A percentile compares a stretch with the other conserved stretches of the same genome.
Evolutionary conservation across 495 filamentous ascomycete species (phyloP).

Genomic region (Annulohypoxylon maeteangense): DNA sequence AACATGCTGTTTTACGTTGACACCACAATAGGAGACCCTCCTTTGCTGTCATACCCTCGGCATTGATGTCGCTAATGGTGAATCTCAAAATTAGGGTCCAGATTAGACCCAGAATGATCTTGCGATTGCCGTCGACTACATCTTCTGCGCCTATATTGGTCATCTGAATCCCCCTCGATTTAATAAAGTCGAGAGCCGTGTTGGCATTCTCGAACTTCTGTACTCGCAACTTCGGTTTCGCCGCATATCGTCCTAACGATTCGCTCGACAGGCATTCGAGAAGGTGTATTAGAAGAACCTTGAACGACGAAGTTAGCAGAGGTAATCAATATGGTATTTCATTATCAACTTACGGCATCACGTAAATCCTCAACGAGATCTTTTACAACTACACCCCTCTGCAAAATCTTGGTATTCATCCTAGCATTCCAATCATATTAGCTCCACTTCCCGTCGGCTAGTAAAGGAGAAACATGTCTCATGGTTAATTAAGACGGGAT

Average conservation of each 20-base stretch:
- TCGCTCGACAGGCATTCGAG: slow-evolving; percentile 94
- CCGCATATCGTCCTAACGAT: slow-evolving; percentile 94
- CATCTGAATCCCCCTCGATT: slow-evolving; percentile 89
- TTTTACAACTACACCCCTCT: slow-evolving; percentile 76
- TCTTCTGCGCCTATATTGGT: slow-evolving; percentile 99
- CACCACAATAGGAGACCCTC: slow-evolving; percentile 96
- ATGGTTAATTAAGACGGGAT: slow-evolving; percentile 6
- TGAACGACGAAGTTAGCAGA: slow-evolving; percentile 11
- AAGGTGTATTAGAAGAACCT: slow-evolving; percentile 95
- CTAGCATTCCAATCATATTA: slow-evolving; percentile 56
- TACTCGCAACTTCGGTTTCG: slow-evolving; percentile 93
- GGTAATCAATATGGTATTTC: not conserved
- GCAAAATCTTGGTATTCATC: slow-evolving; percentile 94
- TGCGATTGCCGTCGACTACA: slow-evolving; percentile 96
- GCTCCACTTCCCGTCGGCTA: slow-evolving; percentile 36
- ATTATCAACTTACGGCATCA: slow-evolving; percentile 77
- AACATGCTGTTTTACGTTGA: slow-evolving; percentile 97
- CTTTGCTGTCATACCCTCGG: slow-evolving; percentile 97
- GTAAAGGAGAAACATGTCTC: slow-evolving; percentile 28
- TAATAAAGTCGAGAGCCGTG: slow-evolving; percentile 91
- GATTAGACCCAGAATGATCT: slow-evolving; percentile 96
- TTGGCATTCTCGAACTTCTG: slow-evolving; percentile 99
- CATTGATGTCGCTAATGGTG: slow-evolving; percentile 98
- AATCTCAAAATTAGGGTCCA: slow-evolving; percentile 98
- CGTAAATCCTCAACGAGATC: slow-evolving; percentile 89